Base-by-base conservation (phyloP, 2,329 filamentous ascomycete genomes). In the Xylaria hypoxylon region DNA sequence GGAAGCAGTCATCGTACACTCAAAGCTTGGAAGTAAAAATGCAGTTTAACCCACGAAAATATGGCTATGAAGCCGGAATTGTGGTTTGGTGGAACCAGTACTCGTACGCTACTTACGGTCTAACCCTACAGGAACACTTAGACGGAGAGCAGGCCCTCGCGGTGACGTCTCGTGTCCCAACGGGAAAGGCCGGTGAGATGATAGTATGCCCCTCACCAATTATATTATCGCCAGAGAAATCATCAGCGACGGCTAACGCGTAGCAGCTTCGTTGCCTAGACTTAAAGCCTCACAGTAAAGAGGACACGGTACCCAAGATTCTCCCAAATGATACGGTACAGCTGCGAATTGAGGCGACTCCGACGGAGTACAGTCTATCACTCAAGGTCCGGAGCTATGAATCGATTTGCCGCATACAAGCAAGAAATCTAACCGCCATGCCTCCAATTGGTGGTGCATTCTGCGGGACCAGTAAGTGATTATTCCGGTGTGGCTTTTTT, bases 41-140 rank as follows among this genome's bases (percentile, higher is more conserved):
- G 13, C 77, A 80, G 0, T 89, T 88, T 65, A 70, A 75, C 0
- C 84, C 85, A 0, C 76, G 73, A 0, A 77, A 78, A 3, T 48
- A 72, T 3, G 77, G 80, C 1, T 81, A 82, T 2, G 86, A 88
- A 75, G 85, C 86, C 0, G 86, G 86, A 0, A 77, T 83, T 0
- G 83, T 84, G 0, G 72, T 87, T 0, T 88, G 84, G 81, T 86
- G 84, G 83, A 86, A 82, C 51, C 82, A 85, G 8, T 79, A 77
- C 60, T 80, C 79, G 0, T 78, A 79, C 45, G 76, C 77, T 6
- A 72, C 77, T 0, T 70, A 77, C 15, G 76, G 77, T 24, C 48
- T 80, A 1, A 72, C 73, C 2, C 59, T 74, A 1, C 62, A 70
- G 4, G 72, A 73, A 48, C 15, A 22, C 10, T 24, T 10, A 13